Conservation (phyloP, 1,139 yeast species). For the Yamadazyma diddensiae region DNA sequence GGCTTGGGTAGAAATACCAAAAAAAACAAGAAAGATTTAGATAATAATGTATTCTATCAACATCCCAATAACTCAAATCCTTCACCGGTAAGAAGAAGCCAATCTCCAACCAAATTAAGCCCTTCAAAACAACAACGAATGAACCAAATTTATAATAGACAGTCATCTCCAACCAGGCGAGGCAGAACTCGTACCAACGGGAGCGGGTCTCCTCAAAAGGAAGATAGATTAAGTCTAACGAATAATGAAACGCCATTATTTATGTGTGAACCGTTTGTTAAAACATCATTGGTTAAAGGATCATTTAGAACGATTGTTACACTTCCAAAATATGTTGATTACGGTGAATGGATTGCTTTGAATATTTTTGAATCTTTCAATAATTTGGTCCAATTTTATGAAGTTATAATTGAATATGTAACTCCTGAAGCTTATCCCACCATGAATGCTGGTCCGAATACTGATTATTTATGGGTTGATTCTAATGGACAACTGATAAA, state of each 20-base stretch:
- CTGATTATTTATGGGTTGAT: slow-evolving; percentile 91
- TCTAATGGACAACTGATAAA: slow-evolving; percentile 73
- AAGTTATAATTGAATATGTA: slow-evolving; percentile 82
- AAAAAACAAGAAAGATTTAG: slow-evolving; percentile 46
- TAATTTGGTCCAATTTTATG: slow-evolving; percentile 82
- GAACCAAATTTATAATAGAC: slow-evolving; percentile 22
- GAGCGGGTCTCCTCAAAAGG: slow-evolving; percentile 16
- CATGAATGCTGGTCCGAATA: slow-evolving; percentile 93
- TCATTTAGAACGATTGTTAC: slow-evolving; percentile 94
- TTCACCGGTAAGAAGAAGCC: slow-evolving; percentile 36
- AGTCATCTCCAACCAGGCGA: slow-evolving; percentile 33
- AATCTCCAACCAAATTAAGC: slow-evolving; percentile 30
- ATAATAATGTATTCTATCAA: slow-evolving; percentile 32
- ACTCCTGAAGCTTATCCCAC: slow-evolving; percentile 88
- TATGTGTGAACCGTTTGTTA: slow-evolving; percentile 88
- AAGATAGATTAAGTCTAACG: slow-evolving; percentile 2
- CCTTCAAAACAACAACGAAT: slow-evolving; percentile 27
- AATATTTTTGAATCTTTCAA: slow-evolving; percentile 88
- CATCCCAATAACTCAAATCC: slow-evolving; percentile 28
- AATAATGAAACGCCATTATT: slow-evolving; percentile 52
- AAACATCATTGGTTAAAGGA: slow-evolving; percentile 95
- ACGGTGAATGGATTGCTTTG: slow-evolving; percentile 93
- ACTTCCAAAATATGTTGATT: slow-evolving; percentile 90
- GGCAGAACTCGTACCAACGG: slow-evolving; percentile 6
- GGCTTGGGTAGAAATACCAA: slow-evolving; percentile 67